Percentiles rank a stretch among this genome's conserved stretches.
phyloP scores from a whole-genome alignment of 495 filamentous ascomycete genomes.

The Melanomma pulvis-pyrius region DNA sequence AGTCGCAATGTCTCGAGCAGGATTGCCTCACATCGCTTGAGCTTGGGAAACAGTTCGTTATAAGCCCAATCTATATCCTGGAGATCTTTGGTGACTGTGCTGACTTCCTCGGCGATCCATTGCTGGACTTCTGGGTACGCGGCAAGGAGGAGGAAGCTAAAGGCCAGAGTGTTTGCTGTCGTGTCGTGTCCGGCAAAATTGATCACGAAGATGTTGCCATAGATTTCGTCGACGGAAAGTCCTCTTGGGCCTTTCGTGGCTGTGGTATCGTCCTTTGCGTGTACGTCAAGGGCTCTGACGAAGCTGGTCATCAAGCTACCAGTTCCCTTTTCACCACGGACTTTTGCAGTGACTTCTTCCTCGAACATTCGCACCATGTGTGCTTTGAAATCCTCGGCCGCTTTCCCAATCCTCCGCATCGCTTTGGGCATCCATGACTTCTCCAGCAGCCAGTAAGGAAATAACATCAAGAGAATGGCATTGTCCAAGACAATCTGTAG shows the following conservation, averaged over 20 bases:
- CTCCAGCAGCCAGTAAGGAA: slow-evolving; percentile 12
- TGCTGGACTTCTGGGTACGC: slow-evolving; percentile 49
- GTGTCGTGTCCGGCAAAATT: slow-evolving; percentile 59
- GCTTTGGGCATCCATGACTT: background rate
- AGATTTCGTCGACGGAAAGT: slow-evolving; percentile 47
- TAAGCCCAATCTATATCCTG: slow-evolving; percentile 42
- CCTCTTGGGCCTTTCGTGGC: background rate
- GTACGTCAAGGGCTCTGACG: slow-evolving; percentile 23
- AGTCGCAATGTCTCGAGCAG: slow-evolving; percentile 51
- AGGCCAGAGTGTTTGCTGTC: slow-evolving; percentile 52
- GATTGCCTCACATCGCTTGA: slow-evolving; percentile 7
- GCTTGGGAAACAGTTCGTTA: slow-evolving; percentile 12
- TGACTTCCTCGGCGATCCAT: slow-evolving; percentile 50
- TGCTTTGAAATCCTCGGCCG: slow-evolving; percentile 18
- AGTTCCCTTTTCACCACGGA: slow-evolving; percentile 1
- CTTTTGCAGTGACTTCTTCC: background rate
- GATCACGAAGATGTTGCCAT: slow-evolving; percentile 56
- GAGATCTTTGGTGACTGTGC: slow-evolving; percentile 32
- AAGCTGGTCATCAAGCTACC: slow-evolving; percentile 23
- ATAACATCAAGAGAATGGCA: slow-evolving; percentile 23
- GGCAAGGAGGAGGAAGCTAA: slow-evolving; percentile 49
- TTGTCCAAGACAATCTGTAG: slow-evolving; percentile 23
- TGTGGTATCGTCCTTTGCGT: slow-evolving; percentile 17
- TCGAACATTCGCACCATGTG: slow-evolving; percentile 25
- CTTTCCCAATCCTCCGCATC: slow-evolving; percentile 15